Conservation (phyloP, 208 protist genomes). For the Trichomonas tenax region DNA sequence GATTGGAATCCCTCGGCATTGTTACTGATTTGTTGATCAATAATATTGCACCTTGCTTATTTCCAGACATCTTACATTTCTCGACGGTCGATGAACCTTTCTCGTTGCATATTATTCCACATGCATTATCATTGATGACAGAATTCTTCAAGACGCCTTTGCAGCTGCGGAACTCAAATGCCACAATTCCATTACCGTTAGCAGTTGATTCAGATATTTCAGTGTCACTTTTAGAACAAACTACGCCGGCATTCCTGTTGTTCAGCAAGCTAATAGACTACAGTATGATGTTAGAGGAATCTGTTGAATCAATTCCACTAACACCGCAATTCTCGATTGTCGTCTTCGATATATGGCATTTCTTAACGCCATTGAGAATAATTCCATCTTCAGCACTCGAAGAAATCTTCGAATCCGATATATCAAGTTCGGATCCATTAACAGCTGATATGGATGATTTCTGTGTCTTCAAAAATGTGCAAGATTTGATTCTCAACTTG, state of each 20-base stretch:
- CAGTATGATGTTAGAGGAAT: neutral
- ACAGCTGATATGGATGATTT: neutral
- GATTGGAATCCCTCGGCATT: neutral
- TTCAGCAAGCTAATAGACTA: neutral
- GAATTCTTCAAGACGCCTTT: neutral
- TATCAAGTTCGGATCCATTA: neutral
- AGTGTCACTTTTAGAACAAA: neutral
- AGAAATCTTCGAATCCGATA: neutral
- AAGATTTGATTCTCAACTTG: neutral
- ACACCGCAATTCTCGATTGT: neutral
- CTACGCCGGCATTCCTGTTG: neutral
- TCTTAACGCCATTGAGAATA: neutral
- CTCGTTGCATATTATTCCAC: neutral
- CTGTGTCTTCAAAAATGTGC: neutral
- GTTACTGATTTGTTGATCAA: neutral
- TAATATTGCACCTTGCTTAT: neutral
- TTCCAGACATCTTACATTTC: neutral
- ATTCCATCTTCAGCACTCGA: neutral
- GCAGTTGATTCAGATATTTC: neutral
- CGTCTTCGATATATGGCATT: neutral
- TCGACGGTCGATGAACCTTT: neutral
- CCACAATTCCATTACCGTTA: neutral
- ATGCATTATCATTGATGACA: neutral
- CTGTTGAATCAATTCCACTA: neutral
- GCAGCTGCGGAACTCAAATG: neutral